Evolutionary conservation across 768 basidiomycete species (phyloP), one percentile per base, ranked within the genome.

Genomic region (Trichaptum fuscoviolaceum): DNA sequence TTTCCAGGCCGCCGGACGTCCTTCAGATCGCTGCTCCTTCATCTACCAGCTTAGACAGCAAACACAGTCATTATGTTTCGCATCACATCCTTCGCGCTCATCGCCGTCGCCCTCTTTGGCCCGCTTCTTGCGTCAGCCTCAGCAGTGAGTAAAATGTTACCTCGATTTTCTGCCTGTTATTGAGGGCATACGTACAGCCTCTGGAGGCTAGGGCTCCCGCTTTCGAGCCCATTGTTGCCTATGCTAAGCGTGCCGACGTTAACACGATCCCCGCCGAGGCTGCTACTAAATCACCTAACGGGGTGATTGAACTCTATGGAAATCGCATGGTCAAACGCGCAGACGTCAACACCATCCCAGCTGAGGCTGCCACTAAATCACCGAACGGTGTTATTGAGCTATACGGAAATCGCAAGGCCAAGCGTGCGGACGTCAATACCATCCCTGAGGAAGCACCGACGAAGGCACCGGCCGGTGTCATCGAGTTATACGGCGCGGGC

Each of bases 141-240:
- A 76, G 12, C 71, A 67, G n/a, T 61, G 59, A 25, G 80, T 85
- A 63, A 66, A 80, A 71, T 26, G 26, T n/a, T 62, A 52, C 34
- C 7, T 20, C 17, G 12, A 24, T 7, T 63, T n/a, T 63, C 23
- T 63, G 17, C 36, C 4, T 1, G 30, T 63, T 63, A 30, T 35
- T 34, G 24, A 24, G 34, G 7, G 34, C 36, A 63, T 63, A 6
- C 42, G 20, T 52, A 5, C 25, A 63, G 35, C 12, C 67, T 26
- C 64, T 77, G 52, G 69, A 71, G 64, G 66, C 65, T 27, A 76
- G 79, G 57, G 71, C 71, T 57, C 68, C 75, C 60, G 73, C 75
- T 30, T 73, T 83, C 57, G 77, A 80, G 60, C 76, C 73, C 8
- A 84, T 86, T 61, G 77, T 72, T 17, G 80, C 80, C 23, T 85